A percentile compares a stretch with the other conserved stretches of the same genome.
Evolutionary conservation across 2,329 filamentous ascomycete genomes (phyloP).

Genomic region (Fusarium oxysporum): DNA sequence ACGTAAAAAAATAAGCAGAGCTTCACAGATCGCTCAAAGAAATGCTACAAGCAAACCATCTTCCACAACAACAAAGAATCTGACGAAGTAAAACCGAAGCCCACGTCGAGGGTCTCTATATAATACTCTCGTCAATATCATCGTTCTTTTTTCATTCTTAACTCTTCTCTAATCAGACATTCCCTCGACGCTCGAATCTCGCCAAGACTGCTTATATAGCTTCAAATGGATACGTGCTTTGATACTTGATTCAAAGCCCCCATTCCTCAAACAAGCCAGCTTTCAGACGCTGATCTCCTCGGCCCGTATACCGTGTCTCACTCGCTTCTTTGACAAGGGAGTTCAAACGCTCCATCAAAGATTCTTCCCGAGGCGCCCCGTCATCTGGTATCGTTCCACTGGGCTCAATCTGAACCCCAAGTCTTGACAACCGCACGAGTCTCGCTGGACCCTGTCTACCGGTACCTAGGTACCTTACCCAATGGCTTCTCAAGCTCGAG

Average conservation of each 20-base stretch:
- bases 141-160: background rate
- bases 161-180: background rate
- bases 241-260: constrained; percentile 9
- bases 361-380: constrained; percentile 18
- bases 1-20: constrained; percentile 1
- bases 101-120: background rate
- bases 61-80: constrained; percentile 19
- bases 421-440: constrained; percentile 5
- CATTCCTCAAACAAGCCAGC: constrained; percentile 34
- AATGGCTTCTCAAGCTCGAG: constrained; percentile 45
- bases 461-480: background rate
- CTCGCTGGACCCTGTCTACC: background rate
- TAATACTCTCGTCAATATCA: background rate
- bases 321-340: constrained; percentile 13
- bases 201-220: background rate
- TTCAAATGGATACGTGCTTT: constrained; percentile 1
- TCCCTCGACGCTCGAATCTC: background rate
- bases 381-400: constrained; percentile 35
- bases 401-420: constrained; percentile 22
- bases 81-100: background rate
- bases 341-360: constrained; percentile 17
- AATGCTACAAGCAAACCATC: constrained; percentile 34
- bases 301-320: constrained; percentile 39
- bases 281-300: constrained; percentile 24
- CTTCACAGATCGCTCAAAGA: constrained; percentile 21